Evolutionary conservation across 208 protist species (phyloP), one percentile per base, ranked within the genome.

Genomic region (Wallacemonas collosoma): DNA sequence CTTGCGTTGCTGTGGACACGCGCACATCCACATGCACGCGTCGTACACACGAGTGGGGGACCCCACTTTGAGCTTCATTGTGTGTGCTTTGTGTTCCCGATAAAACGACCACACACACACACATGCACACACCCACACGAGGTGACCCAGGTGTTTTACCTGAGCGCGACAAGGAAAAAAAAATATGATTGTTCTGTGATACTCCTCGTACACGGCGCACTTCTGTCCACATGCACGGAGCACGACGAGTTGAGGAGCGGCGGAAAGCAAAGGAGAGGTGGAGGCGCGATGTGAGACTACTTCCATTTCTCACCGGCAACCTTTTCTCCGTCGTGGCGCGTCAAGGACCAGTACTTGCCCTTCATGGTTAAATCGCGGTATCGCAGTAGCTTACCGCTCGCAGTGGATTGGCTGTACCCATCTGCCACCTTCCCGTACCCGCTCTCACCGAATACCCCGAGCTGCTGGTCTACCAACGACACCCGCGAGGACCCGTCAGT

Each of bases 291-390:
- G 17, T 54, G 14, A 56, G 7, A 11, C 44, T 62, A 79, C 44
- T 48, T 76, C 82, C 76, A 81, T 67, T 80, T 81, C 41, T 90
- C 86, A 12, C 77, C 81, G 2, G 61, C 68, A 11, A 93, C 57
- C 63, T 74, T 51, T 60, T 91, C 85, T 3, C 85, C 86, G 36
- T 81, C 64, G 15, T 83, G 36, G 9, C 88, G 75, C 1, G 89
- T 91, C 8, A 93, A 72, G 36, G 82, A 84, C 85, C 88, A 94
- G 77, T 91, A 92, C 68, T 80, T 82, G 45, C 92, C 89, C 53
- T 91, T 90, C 86, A 94, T 92, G n/a, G 89, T 95, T 35, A 93
- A 80, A 69, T 97, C 92, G 15, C 92, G 82, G 75, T 94, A 94
- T 54, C 78, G 74, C 44, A 93, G 87, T 40, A 96, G 75, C 67